Percentiles rank a stretch among this genome's conserved stretches.
phyloP scores from a whole-genome alignment of 1,139 yeast species.

The Schwanniomyces etchellsii region DNA sequence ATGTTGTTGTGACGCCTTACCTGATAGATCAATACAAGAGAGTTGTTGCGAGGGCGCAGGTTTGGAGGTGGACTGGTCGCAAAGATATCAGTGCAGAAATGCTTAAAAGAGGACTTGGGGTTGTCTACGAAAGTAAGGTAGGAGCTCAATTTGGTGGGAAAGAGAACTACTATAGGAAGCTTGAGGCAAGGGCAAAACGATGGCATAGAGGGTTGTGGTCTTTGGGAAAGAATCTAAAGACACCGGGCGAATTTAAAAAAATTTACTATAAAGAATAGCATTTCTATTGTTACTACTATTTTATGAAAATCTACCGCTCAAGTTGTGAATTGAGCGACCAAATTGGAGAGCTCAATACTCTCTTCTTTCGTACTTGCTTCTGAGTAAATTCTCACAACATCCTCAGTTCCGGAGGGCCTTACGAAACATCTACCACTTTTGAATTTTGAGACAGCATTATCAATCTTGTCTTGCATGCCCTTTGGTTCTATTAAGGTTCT shows the following conservation, averaged over 20 bases:
- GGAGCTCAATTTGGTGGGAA: conserved; percentile 85
- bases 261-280: conserved; percentile 9
- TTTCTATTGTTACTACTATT: conserved; percentile 1
- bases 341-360: conserved; percentile 26
- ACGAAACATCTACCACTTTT: conserved; percentile 80
- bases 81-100: conserved; percentile 83
- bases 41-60: conserved; percentile 75
- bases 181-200: conserved; percentile 57
- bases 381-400: conserved; percentile 93
- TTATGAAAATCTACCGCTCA: background rate
- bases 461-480: conserved; percentile 74
- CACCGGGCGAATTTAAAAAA: conserved; percentile 81
- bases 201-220: conserved; percentile 70
- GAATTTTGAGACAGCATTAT: conserved; percentile 53
- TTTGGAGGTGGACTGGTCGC: conserved; percentile 70
- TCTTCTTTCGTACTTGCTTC: conserved; percentile 58
- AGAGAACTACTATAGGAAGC: conserved; percentile 50
- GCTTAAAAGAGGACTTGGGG: conserved; percentile 77
- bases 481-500: conserved; percentile 69
- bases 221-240: conserved; percentile 42
- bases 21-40: conserved; percentile 85
- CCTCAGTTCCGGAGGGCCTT: conserved; percentile 97
- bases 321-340: conserved; percentile 18
- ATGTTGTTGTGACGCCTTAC: conserved; percentile 71
- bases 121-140: conserved; percentile 76